These are phyloP conservation scores for Magnolia officinalis DNA, from an alignment of 164 flowering plant genomes.

Conservation along the genomic window DNA sequence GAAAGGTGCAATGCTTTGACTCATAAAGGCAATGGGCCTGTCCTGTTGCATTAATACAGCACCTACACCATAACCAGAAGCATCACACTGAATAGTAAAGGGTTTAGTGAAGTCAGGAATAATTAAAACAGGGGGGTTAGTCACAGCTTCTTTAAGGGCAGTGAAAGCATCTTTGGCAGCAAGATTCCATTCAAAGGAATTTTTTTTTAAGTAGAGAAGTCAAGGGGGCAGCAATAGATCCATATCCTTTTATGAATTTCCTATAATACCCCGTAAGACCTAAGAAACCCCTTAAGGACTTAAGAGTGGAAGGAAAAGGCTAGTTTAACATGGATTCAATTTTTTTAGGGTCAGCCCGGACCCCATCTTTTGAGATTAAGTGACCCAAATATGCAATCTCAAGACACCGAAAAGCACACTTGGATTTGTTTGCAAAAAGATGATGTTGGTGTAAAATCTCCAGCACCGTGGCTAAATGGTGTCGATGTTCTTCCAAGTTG, in stretches of 20 bases:
- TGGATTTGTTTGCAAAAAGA: neutral
- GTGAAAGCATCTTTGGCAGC: neutral
- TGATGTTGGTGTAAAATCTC: neutral
- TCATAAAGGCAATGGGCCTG: neutral
- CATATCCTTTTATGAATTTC: neutral
- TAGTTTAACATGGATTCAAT: neutral
- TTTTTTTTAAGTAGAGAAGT: neutral
- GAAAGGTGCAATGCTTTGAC: neutral
- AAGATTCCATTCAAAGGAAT: neutral
- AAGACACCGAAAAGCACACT: no score
- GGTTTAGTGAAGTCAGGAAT: neutral
- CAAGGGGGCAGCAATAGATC: neutral
- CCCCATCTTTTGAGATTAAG: neutral
- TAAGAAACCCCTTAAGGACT: neutral
- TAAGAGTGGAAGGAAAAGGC: neutral
- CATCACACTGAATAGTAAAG: neutral
- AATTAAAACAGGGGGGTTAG: neutral
- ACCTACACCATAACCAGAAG: neutral
- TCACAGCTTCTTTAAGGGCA: neutral
- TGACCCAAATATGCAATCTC: neutral
- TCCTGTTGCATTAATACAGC: neutral
- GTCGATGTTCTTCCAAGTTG: neutral
- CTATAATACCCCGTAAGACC: neutral
- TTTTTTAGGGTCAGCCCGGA: neutral
- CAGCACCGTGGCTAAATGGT: neutral